These are phyloP conservation scores for Cryptococcus jaspeensis DNA, from an alignment of 1,284 basidiomycete species.

Conservation along the genomic window DNA sequence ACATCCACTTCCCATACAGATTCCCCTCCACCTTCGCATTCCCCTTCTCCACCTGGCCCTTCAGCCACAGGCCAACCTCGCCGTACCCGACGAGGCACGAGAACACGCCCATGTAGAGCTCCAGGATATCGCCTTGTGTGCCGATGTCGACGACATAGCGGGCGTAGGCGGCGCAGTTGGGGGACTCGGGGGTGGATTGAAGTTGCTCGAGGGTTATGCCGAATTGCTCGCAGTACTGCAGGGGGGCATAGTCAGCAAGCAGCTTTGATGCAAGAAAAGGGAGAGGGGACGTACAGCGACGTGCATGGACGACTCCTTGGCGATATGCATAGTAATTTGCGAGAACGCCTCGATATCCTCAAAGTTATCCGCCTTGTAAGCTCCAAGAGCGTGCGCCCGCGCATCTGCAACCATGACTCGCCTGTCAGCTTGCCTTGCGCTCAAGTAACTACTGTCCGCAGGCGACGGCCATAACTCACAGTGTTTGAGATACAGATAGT, in stretches of 20 bases:
- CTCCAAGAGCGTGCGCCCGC: conserved; percentile 62
- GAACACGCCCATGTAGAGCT: conserved; percentile 74
- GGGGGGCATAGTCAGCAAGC: conserved; percentile 2
- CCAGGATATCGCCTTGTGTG: conserved; percentile 67
- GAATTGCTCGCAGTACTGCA: conserved; percentile 65
- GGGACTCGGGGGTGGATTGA: conserved; percentile 62
- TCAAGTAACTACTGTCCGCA: too few species aligned
- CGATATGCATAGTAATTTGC: conserved; percentile 64
- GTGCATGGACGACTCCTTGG: conserved; percentile 73
- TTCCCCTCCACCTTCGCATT: conserved; percentile 65
- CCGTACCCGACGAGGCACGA: conserved; percentile 91
- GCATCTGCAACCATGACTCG: conserved; percentile 39
- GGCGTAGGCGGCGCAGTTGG: conserved; percentile 76
- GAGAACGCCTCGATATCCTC: conserved; percentile 65
- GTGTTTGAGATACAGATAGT: conserved; percentile 56
- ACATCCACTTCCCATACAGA: conserved; percentile 73
- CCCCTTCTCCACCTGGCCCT: conserved; percentile 57
- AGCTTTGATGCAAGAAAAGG: not conserved
- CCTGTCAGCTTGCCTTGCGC: too few species aligned
- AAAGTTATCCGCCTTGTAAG: conserved; percentile 70
- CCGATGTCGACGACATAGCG: conserved; percentile 80
- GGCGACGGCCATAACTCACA: conserved; percentile 28
- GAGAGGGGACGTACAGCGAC: conserved; percentile 47
- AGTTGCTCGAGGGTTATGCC: conserved; percentile 65
- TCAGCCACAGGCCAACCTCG: conserved; percentile 83